A percentile compares a stretch with the other conserved stretches of the same genome.
phyloP scores from a whole-genome alignment of 129 eudicot genomes.

The Artemisia annua region DNA sequence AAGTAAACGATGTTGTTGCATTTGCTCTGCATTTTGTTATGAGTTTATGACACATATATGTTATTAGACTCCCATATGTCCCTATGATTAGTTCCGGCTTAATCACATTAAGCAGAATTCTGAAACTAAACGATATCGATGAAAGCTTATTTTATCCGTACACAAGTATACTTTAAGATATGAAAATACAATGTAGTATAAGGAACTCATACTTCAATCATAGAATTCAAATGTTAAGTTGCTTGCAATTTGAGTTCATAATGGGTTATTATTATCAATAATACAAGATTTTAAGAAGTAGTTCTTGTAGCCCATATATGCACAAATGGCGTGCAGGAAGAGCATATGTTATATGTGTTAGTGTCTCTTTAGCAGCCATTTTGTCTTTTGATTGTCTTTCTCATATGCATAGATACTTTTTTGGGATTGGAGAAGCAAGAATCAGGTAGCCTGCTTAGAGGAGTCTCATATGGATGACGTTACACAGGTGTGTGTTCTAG shows the following conservation, averaged over 20 bases:
- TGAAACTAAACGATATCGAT: no score
- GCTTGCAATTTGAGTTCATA: neutral
- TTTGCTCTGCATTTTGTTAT: no score
- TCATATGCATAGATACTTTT: slow-evolving; percentile 52
- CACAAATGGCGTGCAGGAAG: neutral
- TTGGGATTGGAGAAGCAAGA: slow-evolving; percentile 90
- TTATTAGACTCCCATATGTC: no score
- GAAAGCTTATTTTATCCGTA: no score
- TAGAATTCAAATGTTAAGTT: neutral
- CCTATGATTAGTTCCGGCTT: no score
- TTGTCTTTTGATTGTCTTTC: neutral
- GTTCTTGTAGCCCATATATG: neutral
- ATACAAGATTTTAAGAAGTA: neutral
- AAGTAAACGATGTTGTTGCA: no score
- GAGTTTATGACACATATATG: no score
- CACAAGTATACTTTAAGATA: no score
- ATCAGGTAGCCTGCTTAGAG: slow-evolving; percentile 84
- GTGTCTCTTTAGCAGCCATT: neutral
- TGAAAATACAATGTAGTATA: no score
- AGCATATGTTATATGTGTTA: neutral
- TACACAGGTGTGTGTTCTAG: slow-evolving; percentile 69
- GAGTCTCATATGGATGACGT: slow-evolving; percentile 97
- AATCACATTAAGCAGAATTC: no score
- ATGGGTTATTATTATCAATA: neutral
- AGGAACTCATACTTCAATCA: neutral